Evolutionary conservation across 495 filamentous ascomycete genomes (phyloP), one percentile per base, ranked within the genome.

Genomic region (Penicillium psychrofluorescens): DNA sequence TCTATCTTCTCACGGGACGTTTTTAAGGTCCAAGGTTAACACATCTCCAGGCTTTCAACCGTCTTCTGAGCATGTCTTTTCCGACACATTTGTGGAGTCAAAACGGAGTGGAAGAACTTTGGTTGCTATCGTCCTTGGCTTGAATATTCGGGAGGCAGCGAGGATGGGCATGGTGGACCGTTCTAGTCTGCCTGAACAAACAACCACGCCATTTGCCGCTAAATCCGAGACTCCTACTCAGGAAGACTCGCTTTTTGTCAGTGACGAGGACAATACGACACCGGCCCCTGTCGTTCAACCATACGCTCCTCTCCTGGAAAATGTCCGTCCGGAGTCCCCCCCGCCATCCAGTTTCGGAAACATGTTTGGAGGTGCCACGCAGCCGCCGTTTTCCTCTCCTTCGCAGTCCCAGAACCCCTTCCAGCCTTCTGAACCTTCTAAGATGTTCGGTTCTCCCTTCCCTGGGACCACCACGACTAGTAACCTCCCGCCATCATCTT

Each of bases 11-110:
- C 15, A 29, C 38, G 31, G 40, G 7, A 38, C 28, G 13, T 29
- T 45, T 38, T 49, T 36, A 22, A 4, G 22, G 4, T 22, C 22
- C 22, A 22, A 16, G 8, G 14, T 31, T 44, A 37, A 40, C 16
- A 44, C 29, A n/a, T 2, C 9, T 30, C 7, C 16, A 72, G 69
- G 49, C 31, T 73, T 73, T 28, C 59, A 59, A 40, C 63, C 66
- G 13, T 68, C 70, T 29, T 66, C 66, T 12, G 69, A 74, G 11
- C 76, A 77, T 49, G 54, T 66, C 10, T 79, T 74, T 41, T 78
- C 76, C 0, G 62, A 68, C 11, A 63, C 46, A 13, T 63, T 58
- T 54, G 75, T 79, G 11, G 76, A 78, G 50, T 58, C 55, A 14
- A 79, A 79, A 51, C 70, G 75, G 31, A 54, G 60, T 11, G 68